phyloP scores from a whole-genome alignment of 169 alveolate species.

The Eimeria falciformis region DNA sequence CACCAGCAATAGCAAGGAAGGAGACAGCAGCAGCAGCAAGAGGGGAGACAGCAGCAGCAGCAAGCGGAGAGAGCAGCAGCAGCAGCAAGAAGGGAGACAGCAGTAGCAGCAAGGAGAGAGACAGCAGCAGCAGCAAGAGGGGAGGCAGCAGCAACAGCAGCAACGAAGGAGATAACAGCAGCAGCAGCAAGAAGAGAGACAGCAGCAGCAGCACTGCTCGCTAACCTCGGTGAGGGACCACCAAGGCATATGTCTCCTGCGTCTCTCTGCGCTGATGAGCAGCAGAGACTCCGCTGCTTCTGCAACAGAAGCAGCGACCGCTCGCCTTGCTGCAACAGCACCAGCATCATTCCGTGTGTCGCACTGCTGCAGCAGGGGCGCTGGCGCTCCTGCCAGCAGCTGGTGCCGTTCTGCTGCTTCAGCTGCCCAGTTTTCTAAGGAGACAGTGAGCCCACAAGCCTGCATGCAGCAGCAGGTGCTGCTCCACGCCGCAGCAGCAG shows the following conservation, averaged over 20 bases:
- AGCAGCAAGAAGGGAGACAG: background rate
- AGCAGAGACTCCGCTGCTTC: constrained; percentile 40
- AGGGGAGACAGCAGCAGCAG: background rate
- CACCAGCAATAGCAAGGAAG: background rate
- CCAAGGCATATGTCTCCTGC: constrained; percentile 4
- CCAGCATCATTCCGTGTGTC: background rate
- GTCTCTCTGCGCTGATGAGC: constrained; percentile 17
- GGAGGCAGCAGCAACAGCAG: constrained; percentile 4
- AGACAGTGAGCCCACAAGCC: background rate
- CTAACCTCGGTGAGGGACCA: constrained; percentile 25
- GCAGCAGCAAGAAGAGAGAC: background rate
- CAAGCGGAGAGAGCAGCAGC: constrained; percentile 15
- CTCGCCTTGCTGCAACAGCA: background rate
- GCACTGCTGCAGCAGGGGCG: too few species aligned
- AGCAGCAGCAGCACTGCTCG: too few species aligned
- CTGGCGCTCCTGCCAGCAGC: too few species aligned
- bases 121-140: background rate
- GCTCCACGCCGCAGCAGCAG: background rate
- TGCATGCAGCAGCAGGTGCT: background rate
- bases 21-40: background rate
- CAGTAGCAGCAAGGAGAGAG: background rate
- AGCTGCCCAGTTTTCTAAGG: constrained; percentile 10
- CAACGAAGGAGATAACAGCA: background rate
- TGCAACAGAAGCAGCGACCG: constrained; percentile 39
- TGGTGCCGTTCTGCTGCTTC: background rate